phyloP scores from a whole-genome alignment of 495 filamentous ascomycete genomes.

The Penicillium coffeae region DNA sequence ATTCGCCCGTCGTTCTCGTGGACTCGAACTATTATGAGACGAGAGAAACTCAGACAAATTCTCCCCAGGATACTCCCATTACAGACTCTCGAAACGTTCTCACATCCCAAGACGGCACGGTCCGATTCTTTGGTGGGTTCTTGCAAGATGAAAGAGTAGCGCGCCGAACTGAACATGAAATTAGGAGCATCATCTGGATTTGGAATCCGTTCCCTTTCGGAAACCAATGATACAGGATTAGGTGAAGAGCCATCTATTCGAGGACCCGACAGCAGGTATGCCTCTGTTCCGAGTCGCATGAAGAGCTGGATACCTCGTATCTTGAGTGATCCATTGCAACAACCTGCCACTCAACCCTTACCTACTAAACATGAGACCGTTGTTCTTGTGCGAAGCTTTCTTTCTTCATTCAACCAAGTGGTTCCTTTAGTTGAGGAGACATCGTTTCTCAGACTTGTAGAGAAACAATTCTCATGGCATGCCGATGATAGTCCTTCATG shows the following conservation, averaged over 20 bases:
- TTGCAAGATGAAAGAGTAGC: not conserved
- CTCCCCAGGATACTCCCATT: too few relatives aligned
- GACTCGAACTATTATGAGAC: too few relatives aligned
- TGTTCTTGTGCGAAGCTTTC: conserved; percentile 10
- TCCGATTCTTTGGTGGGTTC: conserved; percentile 17
- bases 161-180: too few relatives aligned
- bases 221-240: not conserved
- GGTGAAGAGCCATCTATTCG: conserved; percentile 1
- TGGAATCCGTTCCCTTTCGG: not conserved
- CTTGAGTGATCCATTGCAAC: conserved; percentile 8
- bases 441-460: conserved; percentile 5
- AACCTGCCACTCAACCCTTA: conserved; percentile 11
- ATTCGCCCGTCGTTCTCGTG: too few relatives aligned
- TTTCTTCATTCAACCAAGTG: conserved; percentile 11
- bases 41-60: too few relatives aligned
- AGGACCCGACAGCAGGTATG: conserved; percentile 1
- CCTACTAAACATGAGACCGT: conserved; percentile 8
- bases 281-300: too few relatives aligned
- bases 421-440: conserved; percentile 8
- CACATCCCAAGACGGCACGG: not conserved
- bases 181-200: conserved; percentile 14
- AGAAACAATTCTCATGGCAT: conserved; percentile 20
- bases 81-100: too few relatives aligned
- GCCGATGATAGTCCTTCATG: conserved; percentile 18
- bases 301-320: conserved; percentile 12